phyloP scores from a whole-genome alignment of 2,329 filamentous ascomycete species.

The Colletotrichum sp. region DNA sequence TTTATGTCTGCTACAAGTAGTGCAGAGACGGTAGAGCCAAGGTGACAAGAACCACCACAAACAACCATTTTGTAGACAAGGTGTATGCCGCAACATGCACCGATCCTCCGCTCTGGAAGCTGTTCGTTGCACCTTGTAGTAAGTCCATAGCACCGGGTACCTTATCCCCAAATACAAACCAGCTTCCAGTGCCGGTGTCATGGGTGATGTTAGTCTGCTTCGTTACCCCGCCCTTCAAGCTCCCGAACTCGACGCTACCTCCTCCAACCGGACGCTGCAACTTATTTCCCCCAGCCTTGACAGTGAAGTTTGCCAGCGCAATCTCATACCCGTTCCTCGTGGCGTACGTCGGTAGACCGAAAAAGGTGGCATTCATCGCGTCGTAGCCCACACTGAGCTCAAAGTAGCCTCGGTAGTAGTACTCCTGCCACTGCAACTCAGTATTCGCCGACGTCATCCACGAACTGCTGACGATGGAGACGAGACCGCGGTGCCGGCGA shows the following conservation, averaged over 20 bases:
- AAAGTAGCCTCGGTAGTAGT: slow-evolving; percentile 79
- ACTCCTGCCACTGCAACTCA: slow-evolving; percentile 74
- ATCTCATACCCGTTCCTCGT: slow-evolving; percentile 68
- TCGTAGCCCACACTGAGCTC: slow-evolving; percentile 63
- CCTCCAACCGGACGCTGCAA: slow-evolving; percentile 49
- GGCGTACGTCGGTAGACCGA: slow-evolving; percentile 56
- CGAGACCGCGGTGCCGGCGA: slow-evolving; percentile 68
- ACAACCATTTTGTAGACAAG: accelerated
- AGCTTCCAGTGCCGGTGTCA: slow-evolving; percentile 5
- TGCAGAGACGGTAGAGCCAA: neutral
- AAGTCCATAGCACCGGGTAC: accelerated
- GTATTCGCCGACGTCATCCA: slow-evolving; percentile 47
- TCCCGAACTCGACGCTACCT: slow-evolving; percentile 56
- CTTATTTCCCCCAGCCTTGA: slow-evolving; percentile 64
- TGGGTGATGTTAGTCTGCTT: slow-evolving; percentile 56
- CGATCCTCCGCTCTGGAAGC: accelerated
- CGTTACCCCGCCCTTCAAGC: slow-evolving; percentile 51
- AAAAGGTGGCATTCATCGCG: slow-evolving; percentile 66
- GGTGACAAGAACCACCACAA: accelerated
- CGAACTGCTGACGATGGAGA: neutral
- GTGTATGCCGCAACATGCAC: neutral
- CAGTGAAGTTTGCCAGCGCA: slow-evolving; percentile 72
- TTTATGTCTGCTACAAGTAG: too few species aligned
- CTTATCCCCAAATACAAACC: neutral
- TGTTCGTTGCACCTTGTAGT: neutral